These are phyloP conservation scores for Kodamaea plutei DNA, from an alignment of 1,139 yeast species.

Conservation along the genomic window DNA sequence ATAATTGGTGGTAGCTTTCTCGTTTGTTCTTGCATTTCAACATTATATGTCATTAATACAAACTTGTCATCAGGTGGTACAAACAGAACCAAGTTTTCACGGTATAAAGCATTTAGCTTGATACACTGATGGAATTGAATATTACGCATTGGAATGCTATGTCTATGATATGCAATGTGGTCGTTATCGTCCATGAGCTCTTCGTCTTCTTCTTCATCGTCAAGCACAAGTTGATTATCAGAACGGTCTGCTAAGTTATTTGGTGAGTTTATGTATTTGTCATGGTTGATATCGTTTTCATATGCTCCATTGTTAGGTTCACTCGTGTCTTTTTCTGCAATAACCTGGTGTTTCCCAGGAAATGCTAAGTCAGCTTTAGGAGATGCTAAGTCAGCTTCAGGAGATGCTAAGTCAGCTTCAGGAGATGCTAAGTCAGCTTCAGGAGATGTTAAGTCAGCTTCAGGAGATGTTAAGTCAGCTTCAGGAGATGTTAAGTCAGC, in stretches of 20 bases:
- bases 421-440: too few species aligned
- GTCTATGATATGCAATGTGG: too few species aligned
- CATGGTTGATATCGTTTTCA: background rate
- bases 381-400: too few species aligned
- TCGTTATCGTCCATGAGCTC: background rate
- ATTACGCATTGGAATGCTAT: constrained; percentile 34
- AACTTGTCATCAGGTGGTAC: constrained; percentile 48
- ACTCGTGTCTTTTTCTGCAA: too few species aligned
- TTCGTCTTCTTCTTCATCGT: constrained; percentile 16
- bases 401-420: too few species aligned
- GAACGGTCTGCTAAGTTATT: constrained; percentile 3
- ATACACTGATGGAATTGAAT: constrained; percentile 48
- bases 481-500: too few species aligned
- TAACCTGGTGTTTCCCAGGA: too few species aligned
- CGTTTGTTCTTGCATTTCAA: constrained; percentile 37
- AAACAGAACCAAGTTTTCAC: constrained; percentile 37
- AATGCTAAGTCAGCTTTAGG: too few species aligned
- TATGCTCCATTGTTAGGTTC: background rate
- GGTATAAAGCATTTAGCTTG: constrained; percentile 35
- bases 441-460: too few species aligned
- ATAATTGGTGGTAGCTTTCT: constrained; percentile 35
- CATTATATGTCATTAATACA: constrained; percentile 36
- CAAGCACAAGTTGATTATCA: constrained; percentile 18
- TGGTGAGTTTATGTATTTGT: background rate
- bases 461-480: too few species aligned